Percentiles rank a stretch among this genome's conserved stretches.
Conservation (phyloP, 2,329 filamentous ascomycete genomes). For the Fusarium anthophilum region DNA sequence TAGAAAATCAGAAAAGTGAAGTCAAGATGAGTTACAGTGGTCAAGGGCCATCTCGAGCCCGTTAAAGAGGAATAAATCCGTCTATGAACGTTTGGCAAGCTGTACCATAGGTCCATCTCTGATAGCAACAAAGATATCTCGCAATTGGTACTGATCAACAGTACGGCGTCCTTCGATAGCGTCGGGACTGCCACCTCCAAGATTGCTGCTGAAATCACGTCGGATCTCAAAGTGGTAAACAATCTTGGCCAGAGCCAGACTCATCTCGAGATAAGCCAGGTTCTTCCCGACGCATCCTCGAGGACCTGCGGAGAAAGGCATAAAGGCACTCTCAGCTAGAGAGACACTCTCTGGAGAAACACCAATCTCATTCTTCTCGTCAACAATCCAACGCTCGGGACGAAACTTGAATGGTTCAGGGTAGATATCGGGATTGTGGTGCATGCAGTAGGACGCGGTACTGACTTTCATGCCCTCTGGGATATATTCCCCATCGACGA, state of each 20-base stretch:
- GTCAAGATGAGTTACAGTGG: background rate
- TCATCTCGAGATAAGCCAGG: slow-evolving; percentile 34
- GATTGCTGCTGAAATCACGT: slow-evolving; percentile 13
- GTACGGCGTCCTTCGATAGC: slow-evolving; percentile 9
- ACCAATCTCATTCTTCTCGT: background rate
- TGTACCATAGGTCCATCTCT: slow-evolving; percentile 27
- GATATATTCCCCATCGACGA: slow-evolving; percentile 25
- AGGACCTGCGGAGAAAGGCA: slow-evolving; percentile 24
- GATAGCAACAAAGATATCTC: slow-evolving; percentile 21
- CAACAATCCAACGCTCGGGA: slow-evolving; percentile 30
- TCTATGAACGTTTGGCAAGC: background rate
- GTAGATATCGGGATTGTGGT: slow-evolving; percentile 23
- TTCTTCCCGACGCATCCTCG: slow-evolving; percentile 30
- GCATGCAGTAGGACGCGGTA: slow-evolving; percentile 16
- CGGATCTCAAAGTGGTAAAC: slow-evolving; percentile 19
- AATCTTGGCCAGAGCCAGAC: slow-evolving; percentile 18
- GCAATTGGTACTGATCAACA: slow-evolving; percentile 26
- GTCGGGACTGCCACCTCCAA: slow-evolving; percentile 18
- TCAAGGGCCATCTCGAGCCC: background rate
- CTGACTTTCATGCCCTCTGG: slow-evolving; percentile 27
- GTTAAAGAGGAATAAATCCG: background rate
- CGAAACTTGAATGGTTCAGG: slow-evolving; percentile 23
- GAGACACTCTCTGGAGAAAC: slow-evolving; percentile 1
- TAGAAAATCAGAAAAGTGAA: background rate
- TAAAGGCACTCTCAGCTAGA: slow-evolving; percentile 13